These are phyloP conservation scores for Apophysomyces elegans DNA, from an alignment of 371 early-diverging fungal species.

Conservation along the genomic window DNA sequence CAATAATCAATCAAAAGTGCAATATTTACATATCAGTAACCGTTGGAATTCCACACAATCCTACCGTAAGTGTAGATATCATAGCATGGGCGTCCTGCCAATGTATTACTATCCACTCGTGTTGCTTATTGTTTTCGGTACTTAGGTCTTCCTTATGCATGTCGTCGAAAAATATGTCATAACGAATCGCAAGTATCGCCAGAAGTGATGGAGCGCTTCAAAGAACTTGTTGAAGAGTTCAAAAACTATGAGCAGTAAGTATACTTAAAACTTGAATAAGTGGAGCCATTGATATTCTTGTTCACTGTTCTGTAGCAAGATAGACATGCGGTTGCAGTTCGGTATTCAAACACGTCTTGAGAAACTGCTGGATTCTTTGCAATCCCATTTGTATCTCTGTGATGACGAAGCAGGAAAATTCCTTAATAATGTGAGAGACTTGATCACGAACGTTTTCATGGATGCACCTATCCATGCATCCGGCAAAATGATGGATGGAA, in stretches of 20 bases:
- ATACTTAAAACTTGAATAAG: conserved; percentile 9
- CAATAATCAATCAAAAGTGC: conserved; percentile 59
- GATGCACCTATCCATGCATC: neutral
- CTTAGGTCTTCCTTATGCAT: conserved; percentile 56
- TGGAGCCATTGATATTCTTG: neutral
- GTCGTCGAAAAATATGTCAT: conserved; percentile 47
- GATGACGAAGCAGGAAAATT: conserved; percentile 37
- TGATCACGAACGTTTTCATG: conserved; percentile 23
- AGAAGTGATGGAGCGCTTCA: conserved; percentile 51
- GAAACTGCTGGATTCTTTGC: conserved; percentile 51
- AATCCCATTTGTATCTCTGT: conserved; percentile 43
- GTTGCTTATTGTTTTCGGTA: neutral
- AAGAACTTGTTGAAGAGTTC: conserved; percentile 53
- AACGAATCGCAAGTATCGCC: conserved; percentile 43
- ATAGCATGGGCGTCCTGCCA: no score
- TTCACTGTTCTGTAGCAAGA: conserved; percentile 31
- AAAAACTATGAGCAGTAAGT: conserved; percentile 63
- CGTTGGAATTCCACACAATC: conserved; percentile 47
- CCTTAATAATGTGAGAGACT: conserved; percentile 38
- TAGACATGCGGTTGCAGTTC: conserved; percentile 32
- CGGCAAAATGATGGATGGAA: neutral
- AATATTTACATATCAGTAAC: conserved; percentile 58
- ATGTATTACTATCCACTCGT: no score
- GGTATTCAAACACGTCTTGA: conserved; percentile 42
- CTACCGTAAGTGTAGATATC: conserved; percentile 43